Evolutionary conservation across 306 rosid genomes (phyloP).

Genomic region (Casuarina cunninghamiana): DNA sequence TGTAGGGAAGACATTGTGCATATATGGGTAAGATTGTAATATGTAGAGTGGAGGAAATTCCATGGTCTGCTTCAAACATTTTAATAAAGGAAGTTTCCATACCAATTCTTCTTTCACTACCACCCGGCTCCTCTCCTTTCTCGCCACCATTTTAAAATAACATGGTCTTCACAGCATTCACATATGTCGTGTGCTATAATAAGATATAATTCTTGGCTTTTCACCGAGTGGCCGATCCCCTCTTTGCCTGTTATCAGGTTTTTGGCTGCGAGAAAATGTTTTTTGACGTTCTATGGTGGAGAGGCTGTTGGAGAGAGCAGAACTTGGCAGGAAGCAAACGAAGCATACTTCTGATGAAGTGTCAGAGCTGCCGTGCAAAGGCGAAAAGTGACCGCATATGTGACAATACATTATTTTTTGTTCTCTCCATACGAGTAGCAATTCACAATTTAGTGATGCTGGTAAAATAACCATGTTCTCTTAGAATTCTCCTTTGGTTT

Average conservation of each 20-base stretch:
- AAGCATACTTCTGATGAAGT: conserved; percentile 10
- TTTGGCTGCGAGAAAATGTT: conserved; percentile 7
- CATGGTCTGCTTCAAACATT: not conserved
- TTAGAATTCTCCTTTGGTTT: not conserved
- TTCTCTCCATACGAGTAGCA: not conserved
- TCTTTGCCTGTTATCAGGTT: conserved; percentile 7
- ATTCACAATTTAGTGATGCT: conserved; percentile 4
- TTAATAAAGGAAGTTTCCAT: not conserved
- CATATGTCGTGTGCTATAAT: not conserved
- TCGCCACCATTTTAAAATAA: not conserved
- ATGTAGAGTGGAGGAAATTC: not conserved
- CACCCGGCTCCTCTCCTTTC: not conserved
- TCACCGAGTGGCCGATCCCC: conserved; percentile 4
- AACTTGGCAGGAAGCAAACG: conserved; percentile 16
- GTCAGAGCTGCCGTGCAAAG: not conserved
- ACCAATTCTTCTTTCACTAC: not conserved
- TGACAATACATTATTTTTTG: not conserved
- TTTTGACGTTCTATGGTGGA: conserved; percentile 5
- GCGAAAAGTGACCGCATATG: not conserved
- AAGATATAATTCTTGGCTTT: not conserved
- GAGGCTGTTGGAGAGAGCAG: conserved; percentile 15
- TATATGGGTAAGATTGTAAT: not conserved
- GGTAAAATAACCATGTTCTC: conserved; percentile 7
- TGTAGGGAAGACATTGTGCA: not conserved
- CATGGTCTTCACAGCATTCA: not conserved